Percentiles rank a stretch among this genome's conserved stretches.
Conservation (phyloP, 2,329 filamentous ascomycete genomes). For the Cercospora beticola region DNA sequence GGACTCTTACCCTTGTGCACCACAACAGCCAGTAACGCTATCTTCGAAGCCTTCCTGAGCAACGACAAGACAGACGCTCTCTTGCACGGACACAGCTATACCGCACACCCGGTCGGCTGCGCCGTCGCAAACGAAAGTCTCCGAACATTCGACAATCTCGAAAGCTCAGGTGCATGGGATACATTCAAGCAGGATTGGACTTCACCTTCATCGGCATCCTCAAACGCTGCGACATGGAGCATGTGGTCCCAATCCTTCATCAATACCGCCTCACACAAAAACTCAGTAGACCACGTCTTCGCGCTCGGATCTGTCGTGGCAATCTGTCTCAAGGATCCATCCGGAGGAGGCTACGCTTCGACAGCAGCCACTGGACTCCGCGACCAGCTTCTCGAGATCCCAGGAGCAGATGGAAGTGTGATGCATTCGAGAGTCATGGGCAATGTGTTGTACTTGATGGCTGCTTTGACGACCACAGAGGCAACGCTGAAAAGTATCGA, state of each 20-base stretch:
- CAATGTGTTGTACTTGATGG: constrained; percentile 63
- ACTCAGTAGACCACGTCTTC: constrained; percentile 64
- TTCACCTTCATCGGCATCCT: neutral
- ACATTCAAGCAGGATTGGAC: constrained; percentile 54
- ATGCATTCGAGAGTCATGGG: constrained; percentile 62
- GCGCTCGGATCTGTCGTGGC: constrained; percentile 74
- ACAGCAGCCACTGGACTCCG: constrained; percentile 56
- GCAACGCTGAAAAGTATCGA: constrained; percentile 46
- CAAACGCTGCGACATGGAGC: constrained; percentile 58
- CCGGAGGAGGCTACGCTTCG: constrained; percentile 55
- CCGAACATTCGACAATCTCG: constrained; percentile 59
- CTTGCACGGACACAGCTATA: constrained; percentile 84
- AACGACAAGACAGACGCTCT: constrained; percentile 75
- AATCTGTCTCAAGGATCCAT: constrained; percentile 56
- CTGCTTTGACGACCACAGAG: constrained; percentile 52
- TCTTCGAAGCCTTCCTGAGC: constrained; percentile 71
- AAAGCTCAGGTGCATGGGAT: constrained; percentile 58
- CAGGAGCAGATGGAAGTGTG: constrained; percentile 40
- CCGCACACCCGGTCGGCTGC: constrained; percentile 78
- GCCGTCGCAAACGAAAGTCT: constrained; percentile 72
- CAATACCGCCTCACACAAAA: constrained; percentile 56
- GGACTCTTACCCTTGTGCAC: constrained; percentile 75
- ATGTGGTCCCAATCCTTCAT: constrained; percentile 67
- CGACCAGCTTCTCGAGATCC: constrained; percentile 47
- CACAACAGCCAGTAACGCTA: constrained; percentile 70